These are phyloP conservation scores for Venturiaceae sp. DNA, from an alignment of 2,329 filamentous ascomycete genomes.

Conservation along the genomic window DNA sequence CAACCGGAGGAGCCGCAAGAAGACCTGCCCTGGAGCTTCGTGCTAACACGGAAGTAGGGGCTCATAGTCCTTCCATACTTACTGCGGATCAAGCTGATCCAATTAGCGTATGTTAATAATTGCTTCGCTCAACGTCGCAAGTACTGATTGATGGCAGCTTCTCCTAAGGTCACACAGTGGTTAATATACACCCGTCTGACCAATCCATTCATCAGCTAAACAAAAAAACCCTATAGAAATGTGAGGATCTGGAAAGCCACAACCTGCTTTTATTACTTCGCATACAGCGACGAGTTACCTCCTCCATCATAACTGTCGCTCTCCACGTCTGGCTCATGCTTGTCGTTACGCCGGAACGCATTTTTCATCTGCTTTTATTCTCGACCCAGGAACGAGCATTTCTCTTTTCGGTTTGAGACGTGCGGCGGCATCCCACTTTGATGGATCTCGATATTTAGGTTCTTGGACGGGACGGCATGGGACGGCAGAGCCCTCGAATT, in stretches of 20 bases:
- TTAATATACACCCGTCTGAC: constrained; percentile 1
- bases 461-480: background rate
- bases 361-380: background rate
- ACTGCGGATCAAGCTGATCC: constrained; percentile 8
- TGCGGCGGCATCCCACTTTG: background rate
- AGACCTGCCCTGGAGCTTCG: constrained; percentile 7
- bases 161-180: constrained; percentile 8
- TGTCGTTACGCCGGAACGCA: background rate
- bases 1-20: background rate
- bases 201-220: background rate
- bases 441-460: background rate
- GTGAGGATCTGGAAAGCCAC: background rate
- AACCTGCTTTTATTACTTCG: background rate
- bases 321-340: background rate
- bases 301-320: background rate
- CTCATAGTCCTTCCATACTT: constrained; percentile 5
- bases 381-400: background rate
- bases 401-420: background rate
- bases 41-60: constrained; percentile 4
- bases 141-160: background rate
- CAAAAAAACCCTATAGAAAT: background rate
- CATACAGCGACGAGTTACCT: background rate
- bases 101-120: constrained; percentile 2
- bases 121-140: background rate
- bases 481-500: background rate